Evolutionary conservation across 345 rosid genomes (phyloP).

Genomic region (Bretschneidera sinensis): DNA sequence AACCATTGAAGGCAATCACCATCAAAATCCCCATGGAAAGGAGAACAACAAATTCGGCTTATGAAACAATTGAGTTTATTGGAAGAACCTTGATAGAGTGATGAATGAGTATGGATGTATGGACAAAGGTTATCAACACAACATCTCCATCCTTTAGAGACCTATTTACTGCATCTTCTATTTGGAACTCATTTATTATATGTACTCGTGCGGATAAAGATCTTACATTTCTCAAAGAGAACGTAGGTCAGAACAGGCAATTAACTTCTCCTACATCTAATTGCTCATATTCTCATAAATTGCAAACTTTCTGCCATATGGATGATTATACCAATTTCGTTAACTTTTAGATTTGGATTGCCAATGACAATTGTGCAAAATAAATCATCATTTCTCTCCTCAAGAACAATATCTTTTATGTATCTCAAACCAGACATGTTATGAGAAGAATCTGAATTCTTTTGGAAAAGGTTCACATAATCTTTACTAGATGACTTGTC

Average conservation of each 20-base stretch:
- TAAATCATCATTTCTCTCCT: slow-evolving; percentile 73
- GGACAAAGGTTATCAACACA: slow-evolving; percentile 79
- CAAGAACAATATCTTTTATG: slow-evolving; percentile 86
- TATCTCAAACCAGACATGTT: slow-evolving; percentile 73
- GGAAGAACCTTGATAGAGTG: slow-evolving; percentile 69
- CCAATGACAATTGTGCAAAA: slow-evolving; percentile 92
- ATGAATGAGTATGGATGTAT: slow-evolving; percentile 88
- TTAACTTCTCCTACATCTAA: slow-evolving; percentile 63
- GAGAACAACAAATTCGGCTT: slow-evolving; percentile 82
- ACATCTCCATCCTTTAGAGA: slow-evolving; percentile 70
- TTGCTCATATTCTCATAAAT: slow-evolving; percentile 63
- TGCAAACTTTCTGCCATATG: slow-evolving; percentile 71
- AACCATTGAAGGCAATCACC: slow-evolving; percentile 98
- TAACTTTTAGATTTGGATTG: slow-evolving; percentile 61
- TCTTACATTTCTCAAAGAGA: slow-evolving; percentile 57
- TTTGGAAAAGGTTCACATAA: slow-evolving; percentile 31
- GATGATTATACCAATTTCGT: slow-evolving; percentile 83
- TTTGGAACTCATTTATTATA: slow-evolving; percentile 40
- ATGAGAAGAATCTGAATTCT: slow-evolving; percentile 37
- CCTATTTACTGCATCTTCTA: slow-evolving; percentile 62
- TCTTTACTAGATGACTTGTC: slow-evolving; percentile 52
- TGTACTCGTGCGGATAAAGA: slow-evolving; percentile 49
- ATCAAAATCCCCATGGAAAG: slow-evolving; percentile 92
- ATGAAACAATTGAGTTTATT: slow-evolving; percentile 62
- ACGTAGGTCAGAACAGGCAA: slow-evolving; percentile 34